A percentile compares a stretch with the other conserved stretches of the same genome.
Conservation (phyloP, 495 filamentous ascomycete species). For the Daldinia bambusicola region DNA sequence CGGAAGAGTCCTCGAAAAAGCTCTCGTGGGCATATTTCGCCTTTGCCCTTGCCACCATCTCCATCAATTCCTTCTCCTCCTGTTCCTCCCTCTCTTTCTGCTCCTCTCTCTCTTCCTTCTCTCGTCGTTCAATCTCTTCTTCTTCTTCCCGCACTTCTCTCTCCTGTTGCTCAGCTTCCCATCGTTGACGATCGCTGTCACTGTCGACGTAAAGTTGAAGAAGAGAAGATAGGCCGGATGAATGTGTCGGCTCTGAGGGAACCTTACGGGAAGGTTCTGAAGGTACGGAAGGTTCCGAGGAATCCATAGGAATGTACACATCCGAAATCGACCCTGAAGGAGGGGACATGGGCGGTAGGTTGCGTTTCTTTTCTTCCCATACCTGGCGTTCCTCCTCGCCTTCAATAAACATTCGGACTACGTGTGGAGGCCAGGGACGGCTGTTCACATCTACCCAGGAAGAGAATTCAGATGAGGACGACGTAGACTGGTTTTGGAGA, state of each 20-base stretch:
- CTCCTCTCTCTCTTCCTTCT: background rate
- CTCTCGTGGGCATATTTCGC: background rate
- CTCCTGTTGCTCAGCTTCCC: background rate
- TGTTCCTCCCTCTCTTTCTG: background rate
- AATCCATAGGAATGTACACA: background rate
- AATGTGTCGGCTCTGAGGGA: slow-evolving; percentile 2
- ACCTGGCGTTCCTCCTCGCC: slow-evolving; percentile 5
- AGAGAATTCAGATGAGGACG: slow-evolving; percentile 10
- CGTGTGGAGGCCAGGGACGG: slow-evolving; percentile 15
- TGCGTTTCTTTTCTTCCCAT: slow-evolving; percentile 1
- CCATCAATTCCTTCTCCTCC: background rate
- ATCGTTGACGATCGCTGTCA: slow-evolving; percentile 15
- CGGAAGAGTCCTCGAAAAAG: background rate
- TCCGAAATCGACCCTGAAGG: slow-evolving; percentile 1
- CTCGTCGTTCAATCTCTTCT: background rate
- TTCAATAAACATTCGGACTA: slow-evolving; percentile 14
- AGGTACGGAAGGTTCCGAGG: background rate
- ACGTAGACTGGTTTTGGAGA: background rate
- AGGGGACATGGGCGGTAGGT: slow-evolving; percentile 9
- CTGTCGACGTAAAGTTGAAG: slow-evolving; percentile 21
- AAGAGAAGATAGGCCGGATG: slow-evolving; percentile 24
- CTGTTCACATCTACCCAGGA: slow-evolving; percentile 22
- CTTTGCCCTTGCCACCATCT: background rate
- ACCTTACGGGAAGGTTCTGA: background rate
- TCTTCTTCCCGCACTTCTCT: background rate